Conservation (phyloP, 768 basidiomycete species). For the Phlegmacium glaucopus region DNA sequence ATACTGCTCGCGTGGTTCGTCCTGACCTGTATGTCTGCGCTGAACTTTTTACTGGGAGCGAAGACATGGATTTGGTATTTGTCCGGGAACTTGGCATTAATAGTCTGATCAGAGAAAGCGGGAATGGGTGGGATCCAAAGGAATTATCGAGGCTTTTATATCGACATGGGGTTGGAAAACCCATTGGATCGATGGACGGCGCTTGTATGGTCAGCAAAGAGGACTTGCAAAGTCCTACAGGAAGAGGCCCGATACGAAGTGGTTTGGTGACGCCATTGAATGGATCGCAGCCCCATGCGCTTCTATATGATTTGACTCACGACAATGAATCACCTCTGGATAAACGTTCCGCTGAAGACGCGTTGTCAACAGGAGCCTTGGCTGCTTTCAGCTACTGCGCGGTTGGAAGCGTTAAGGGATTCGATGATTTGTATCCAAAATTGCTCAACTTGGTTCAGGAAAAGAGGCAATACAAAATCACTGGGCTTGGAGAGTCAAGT, state of each 20-base stretch:
- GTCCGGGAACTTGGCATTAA: constrained; percentile 93
- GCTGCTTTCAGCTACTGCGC: constrained; percentile 87
- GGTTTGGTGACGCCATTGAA: constrained; percentile 77
- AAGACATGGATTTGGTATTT: constrained; percentile 90
- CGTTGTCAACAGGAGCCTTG: constrained; percentile 91
- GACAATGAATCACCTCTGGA: constrained; percentile 92
- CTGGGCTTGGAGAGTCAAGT: constrained; percentile 50
- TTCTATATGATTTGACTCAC: constrained; percentile 95
- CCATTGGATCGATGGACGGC: constrained; percentile 93
- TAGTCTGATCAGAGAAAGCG: constrained; percentile 91
- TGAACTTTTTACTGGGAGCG: constrained; percentile 94
- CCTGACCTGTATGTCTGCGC: constrained; percentile 96
- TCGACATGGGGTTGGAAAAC: constrained; percentile 88
- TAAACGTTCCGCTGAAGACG: constrained; percentile 93
- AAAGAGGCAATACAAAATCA: constrained; percentile 73
- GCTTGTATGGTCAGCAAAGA: constrained; percentile 77
- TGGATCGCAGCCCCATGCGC: constrained; percentile 87
- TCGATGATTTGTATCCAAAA: constrained; percentile 96
- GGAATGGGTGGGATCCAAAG: constrained; percentile 86
- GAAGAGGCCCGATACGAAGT: constrained; percentile 72
- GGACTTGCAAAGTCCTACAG: constrained; percentile 78
- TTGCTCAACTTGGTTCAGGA: constrained; percentile 88
- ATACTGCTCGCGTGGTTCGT: constrained; percentile 82
- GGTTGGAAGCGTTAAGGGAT: constrained; percentile 93
- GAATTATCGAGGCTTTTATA: constrained; percentile 88